phyloP scores from a whole-genome alignment of 129 eudicot species.

The Silybum marianum region DNA sequence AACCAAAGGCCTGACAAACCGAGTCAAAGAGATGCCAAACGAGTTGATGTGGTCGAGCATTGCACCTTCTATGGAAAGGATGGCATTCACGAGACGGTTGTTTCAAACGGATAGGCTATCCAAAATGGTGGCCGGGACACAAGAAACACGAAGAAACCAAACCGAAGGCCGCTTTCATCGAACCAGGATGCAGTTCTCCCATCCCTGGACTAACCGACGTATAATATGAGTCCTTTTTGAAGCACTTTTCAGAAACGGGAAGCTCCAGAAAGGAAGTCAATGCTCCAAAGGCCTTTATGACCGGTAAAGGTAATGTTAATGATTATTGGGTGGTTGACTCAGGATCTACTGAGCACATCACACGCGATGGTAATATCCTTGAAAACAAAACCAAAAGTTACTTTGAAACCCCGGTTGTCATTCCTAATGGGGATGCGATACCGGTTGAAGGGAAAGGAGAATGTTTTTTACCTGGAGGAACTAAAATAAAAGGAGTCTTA shows the following conservation, averaged over 20 bases:
- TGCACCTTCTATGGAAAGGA: not conserved
- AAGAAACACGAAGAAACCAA: constrained; percentile 4
- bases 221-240: constrained; percentile 1
- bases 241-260: constrained; percentile 2
- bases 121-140: not conserved
- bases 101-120: not conserved
- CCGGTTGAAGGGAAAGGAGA: too few relatives aligned
- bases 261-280: not conserved
- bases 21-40: not conserved
- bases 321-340: not conserved
- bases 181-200: not conserved
- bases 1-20: not conserved
- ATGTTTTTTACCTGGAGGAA: too few relatives aligned
- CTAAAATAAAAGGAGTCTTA: too few relatives aligned
- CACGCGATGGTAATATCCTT: not conserved
- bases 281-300: not conserved
- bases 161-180: constrained; percentile 2
- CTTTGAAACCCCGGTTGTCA: not conserved
- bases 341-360: constrained; percentile 4
- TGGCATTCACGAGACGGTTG: not conserved
- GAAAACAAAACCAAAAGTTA: not conserved
- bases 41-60: not conserved
- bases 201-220: not conserved
- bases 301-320: not conserved
- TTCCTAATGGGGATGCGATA: not conserved